Evolutionary conservation across 768 basidiomycete species (phyloP).

Genomic region (Russula emetica): DNA sequence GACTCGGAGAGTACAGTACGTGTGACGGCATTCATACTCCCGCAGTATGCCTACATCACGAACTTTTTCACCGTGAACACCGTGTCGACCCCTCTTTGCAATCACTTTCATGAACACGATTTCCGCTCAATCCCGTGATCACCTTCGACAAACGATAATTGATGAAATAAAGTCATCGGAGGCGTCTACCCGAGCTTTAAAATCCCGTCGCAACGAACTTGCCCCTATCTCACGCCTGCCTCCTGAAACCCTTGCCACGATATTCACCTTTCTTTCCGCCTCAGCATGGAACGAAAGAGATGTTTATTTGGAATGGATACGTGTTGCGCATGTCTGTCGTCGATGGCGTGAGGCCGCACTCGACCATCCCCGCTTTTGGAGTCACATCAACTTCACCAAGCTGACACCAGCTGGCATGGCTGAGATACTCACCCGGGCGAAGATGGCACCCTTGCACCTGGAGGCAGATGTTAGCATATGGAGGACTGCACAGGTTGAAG

Average conservation of each 20-base stretch:
- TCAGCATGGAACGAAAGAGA: not conserved
- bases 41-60: too few species aligned
- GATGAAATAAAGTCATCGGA: not conserved
- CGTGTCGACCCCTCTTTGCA: not conserved
- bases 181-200: not conserved
- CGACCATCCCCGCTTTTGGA: too few species aligned
- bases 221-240: not conserved
- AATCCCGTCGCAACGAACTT: not conserved
- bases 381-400: too few species aligned
- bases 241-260: not conserved
- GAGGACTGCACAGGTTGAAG: not conserved
- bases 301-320: not conserved
- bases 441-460: slow-evolving; percentile 10
- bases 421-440: too few species aligned
- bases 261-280: not conserved
- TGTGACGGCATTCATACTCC: too few species aligned
- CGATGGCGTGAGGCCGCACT: too few species aligned
- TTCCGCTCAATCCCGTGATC: not conserved
- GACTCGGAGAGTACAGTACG: too few species aligned
- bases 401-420: too few species aligned
- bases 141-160: slow-evolving; percentile 1
- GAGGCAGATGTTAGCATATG: not conserved
- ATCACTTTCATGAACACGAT: not conserved
- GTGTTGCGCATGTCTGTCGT: too few species aligned
- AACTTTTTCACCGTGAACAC: not conserved